A percentile compares a stretch with the other conserved stretches of the same genome.
Evolutionary conservation across 2,329 filamentous ascomycete genomes (phyloP).

Genomic region (Coniochaeta sp.): DNA sequence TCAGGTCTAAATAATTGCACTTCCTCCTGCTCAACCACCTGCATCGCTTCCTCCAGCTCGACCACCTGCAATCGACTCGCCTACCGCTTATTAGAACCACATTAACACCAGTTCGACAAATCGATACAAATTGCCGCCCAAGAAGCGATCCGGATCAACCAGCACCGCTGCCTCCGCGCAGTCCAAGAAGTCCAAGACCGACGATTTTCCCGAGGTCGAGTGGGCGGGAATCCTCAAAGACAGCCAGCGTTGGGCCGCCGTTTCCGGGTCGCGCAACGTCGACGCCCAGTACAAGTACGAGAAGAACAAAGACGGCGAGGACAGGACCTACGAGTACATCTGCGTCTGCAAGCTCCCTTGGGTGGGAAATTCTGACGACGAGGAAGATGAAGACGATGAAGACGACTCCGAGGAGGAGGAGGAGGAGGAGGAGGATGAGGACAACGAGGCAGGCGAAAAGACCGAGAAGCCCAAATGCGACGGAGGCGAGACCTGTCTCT

Average conservation of each 20-base stretch:
- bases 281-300: conserved; percentile 20
- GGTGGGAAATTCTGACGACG: conserved; percentile 2
- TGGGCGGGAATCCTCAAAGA: conserved; percentile 11
- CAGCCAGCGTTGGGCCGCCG: conserved; percentile 19
- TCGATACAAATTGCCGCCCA: not conserved
- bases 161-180: conserved; percentile 4
- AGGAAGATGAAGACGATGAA: not conserved
- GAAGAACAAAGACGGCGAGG: conserved; percentile 16
- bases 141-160: not conserved
- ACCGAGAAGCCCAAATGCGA: conserved; percentile 12
- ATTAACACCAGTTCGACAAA: not conserved
- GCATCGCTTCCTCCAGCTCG: not conserved
- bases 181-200: conserved; percentile 13
- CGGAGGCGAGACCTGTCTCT: conserved; percentile 21
- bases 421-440: conserved; percentile 9
- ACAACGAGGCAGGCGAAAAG: not conserved
- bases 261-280: conserved; percentile 26
- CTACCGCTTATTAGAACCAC: not conserved
- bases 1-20: not conserved
- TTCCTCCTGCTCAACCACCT: not conserved
- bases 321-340: conserved; percentile 19
- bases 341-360: conserved; percentile 16
- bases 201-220: not conserved
- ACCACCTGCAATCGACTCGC: not conserved
- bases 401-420: conserved; percentile 4